Evolutionary conservation across 805 yeast species (phyloP), one percentile per base, ranked within the genome.

Genomic region (Vanderwaltozyma verrucispora): DNA sequence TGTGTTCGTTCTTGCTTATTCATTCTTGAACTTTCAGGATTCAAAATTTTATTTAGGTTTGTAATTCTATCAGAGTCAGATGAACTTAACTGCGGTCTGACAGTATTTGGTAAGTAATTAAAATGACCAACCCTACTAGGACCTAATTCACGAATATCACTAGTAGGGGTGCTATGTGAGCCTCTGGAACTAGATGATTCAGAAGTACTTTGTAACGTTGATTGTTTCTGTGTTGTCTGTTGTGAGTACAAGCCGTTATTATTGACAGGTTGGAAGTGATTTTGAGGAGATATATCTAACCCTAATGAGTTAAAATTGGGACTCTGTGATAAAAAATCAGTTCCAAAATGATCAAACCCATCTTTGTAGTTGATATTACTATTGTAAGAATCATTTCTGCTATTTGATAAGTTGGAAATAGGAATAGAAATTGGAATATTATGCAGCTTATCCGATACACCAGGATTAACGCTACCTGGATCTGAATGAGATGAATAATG

Each of bases 61-160:
- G 69, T 61, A 29, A 67, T 71, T 32, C 59, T 62, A 18, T 69
- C 63, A n/a, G 72, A 56, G 19, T 62, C 65, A 0, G 83, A 75
- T 1, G 84, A 76, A 17, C 68, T 77, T 31, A 81, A 58, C 47
- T 75, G 79, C 1, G 89, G 92, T 34, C 75, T 80, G 42, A 77
- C 80, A 5, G 81, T 74, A 2, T 87, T 80, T 12, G 88, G 85
- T 19, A 81, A 59, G 48, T 78, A 80, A 54, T 80, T 80, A 64
- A 81, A 81, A 62, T 81, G 92, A 34, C 77, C 77, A 41, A 65
- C 72, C 51, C 88, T 60, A 32, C 72, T 67, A 2, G 76, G 60
- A 26, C 71, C 74, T 4, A 75, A 60, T 37, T 75, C 80, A n/a
- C 50, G 51, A 13, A 52, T 12, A 12, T 54, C 62, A 29, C 47